Evolutionary conservation across 2,329 filamentous ascomycete genomes (phyloP).

Genomic region (Pseudopithomyces chartarum): DNA sequence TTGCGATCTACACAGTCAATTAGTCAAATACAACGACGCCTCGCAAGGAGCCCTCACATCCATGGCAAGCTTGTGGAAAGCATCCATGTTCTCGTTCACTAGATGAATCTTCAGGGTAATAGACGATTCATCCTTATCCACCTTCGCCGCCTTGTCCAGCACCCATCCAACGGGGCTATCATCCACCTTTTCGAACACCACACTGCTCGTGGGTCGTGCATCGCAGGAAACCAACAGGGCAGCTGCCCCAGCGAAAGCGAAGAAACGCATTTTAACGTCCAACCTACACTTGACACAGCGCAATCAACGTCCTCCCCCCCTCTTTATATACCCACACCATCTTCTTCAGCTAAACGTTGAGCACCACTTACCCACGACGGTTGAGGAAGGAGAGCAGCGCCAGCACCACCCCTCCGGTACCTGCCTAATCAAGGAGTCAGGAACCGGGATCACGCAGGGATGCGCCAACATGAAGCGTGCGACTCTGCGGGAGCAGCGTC

Average conservation of each 20-base stretch:
- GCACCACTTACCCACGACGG: neutral
- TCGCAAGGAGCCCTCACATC: conserved; percentile 12
- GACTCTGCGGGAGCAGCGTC: neutral
- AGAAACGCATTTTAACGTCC: conserved; percentile 9
- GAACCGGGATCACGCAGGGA: neutral
- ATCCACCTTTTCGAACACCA: conserved; percentile 21
- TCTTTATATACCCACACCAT: neutral
- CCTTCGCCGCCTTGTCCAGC: conserved; percentile 14
- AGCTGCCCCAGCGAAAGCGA: conserved; percentile 3
- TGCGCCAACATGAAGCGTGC: neutral
- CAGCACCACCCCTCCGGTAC: neutral
- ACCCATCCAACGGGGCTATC: conserved; percentile 18
- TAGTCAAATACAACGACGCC: neutral
- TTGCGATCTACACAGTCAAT: conserved; percentile 46
- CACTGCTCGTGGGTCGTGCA: conserved; percentile 21
- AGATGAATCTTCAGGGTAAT: conserved; percentile 26
- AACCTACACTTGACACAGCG: neutral
- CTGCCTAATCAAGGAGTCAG: conserved; percentile 12
- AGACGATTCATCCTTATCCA: conserved; percentile 20
- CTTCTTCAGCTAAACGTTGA: neutral
- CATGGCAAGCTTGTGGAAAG: conserved; percentile 26
- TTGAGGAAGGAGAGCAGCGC: neutral
- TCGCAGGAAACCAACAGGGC: conserved; percentile 6
- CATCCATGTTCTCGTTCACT: conserved; percentile 23
- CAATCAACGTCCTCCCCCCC: neutral